phyloP scores from a whole-genome alignment of 1,284 basidiomycete species.

The Pseudozyma tsukubaensis region DNA sequence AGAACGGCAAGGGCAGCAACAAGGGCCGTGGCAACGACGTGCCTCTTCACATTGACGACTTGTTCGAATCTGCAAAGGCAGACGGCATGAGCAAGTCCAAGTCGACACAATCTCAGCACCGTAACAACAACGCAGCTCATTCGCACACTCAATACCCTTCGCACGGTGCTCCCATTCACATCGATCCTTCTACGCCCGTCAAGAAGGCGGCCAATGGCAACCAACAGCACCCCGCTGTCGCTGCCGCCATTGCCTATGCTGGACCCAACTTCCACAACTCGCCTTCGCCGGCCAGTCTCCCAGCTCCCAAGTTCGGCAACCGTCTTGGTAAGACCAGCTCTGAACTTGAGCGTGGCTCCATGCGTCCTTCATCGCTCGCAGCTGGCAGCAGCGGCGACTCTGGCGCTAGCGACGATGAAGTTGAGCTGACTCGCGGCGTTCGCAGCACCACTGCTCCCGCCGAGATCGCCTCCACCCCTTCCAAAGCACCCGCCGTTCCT shows the following conservation, averaged over 20 bases:
- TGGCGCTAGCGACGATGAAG: constrained; percentile 44
- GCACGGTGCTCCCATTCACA: constrained; percentile 44
- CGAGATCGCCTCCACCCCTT: constrained; percentile 33
- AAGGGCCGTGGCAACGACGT: constrained; percentile 36
- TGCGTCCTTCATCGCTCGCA: constrained; percentile 36
- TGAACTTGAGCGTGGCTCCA: constrained; percentile 20
- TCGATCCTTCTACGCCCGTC: constrained; percentile 42
- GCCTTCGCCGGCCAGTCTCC: constrained; percentile 60
- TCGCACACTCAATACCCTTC: constrained; percentile 26
- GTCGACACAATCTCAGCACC: constrained; percentile 27
- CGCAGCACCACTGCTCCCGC: constrained; percentile 53
- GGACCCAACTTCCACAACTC: constrained; percentile 66
- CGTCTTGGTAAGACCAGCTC: constrained; percentile 43
- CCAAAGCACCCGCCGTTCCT: constrained; percentile 26
- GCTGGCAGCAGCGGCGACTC: constrained; percentile 37
- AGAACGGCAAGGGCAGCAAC: constrained; percentile 23
- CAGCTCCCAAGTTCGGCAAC: constrained; percentile 57
- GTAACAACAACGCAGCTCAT: constrained; percentile 14
- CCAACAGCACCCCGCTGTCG: constrained; percentile 39
- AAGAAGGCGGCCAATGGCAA: constrained; percentile 37
- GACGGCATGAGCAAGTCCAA: constrained; percentile 32
- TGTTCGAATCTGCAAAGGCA: constrained; percentile 35
- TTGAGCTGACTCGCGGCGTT: constrained; percentile 29
- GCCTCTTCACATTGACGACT: constrained; percentile 48
- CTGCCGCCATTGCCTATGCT: constrained; percentile 55